These are phyloP conservation scores for Hypoxylon sp. DNA, from an alignment of 2,329 filamentous ascomycete species.

Conservation along the genomic window DNA sequence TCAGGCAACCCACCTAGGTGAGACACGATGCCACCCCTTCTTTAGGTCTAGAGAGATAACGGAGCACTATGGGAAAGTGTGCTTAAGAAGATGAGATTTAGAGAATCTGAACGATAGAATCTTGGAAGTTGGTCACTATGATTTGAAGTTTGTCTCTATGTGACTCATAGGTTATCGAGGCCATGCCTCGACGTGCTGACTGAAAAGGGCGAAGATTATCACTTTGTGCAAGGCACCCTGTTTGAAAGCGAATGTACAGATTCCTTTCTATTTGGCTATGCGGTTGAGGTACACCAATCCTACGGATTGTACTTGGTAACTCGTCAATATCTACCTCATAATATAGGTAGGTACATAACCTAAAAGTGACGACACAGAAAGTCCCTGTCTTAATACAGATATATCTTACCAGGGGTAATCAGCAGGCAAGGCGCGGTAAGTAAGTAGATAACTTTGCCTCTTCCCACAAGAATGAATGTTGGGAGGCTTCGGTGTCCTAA, in stretches of 20 bases:
- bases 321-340: constrained; percentile 10
- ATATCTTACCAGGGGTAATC: constrained; percentile 14
- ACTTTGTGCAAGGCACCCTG: constrained; percentile 37
- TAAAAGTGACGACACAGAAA: constrained; percentile 13
- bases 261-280: constrained; percentile 16
- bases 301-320: constrained; percentile 18
- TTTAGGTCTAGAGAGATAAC: constrained; percentile 36
- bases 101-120: constrained; percentile 30
- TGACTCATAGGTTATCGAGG: constrained; percentile 41
- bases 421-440: constrained; percentile 8
- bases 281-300: constrained; percentile 21
- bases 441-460: constrained; percentile 7
- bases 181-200: constrained; percentile 31
- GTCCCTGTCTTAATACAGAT: constrained; percentile 15
- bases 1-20: constrained; percentile 55
- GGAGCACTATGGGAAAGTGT: constrained; percentile 47
- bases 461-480: constrained; percentile 5
- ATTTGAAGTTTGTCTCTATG: constrained; percentile 26
- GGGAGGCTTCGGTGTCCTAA: constrained; percentile 9
- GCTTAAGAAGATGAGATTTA: constrained; percentile 48
- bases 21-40: constrained; percentile 54
- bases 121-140: constrained; percentile 33
- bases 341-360: constrained; percentile 10
- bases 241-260: constrained; percentile 29
- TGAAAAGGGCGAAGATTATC: constrained; percentile 27